These are phyloP conservation scores for Candida krabiensis DNA, from an alignment of 805 yeast species.

Conservation along the genomic window DNA sequence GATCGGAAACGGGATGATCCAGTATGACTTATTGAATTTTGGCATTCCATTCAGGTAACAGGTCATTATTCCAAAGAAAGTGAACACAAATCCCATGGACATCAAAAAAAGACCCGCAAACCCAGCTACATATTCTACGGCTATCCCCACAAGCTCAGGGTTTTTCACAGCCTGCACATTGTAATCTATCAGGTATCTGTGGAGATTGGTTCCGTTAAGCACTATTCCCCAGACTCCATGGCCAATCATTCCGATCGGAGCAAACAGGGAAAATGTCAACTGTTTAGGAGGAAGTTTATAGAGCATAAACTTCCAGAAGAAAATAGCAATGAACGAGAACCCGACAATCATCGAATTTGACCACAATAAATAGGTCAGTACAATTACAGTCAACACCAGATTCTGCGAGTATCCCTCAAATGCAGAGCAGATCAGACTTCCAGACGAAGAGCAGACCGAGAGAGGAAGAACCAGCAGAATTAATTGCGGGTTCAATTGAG, in stretches of 20 bases:
- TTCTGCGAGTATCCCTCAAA: conserved; percentile 37
- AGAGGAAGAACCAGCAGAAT: conserved; percentile 77
- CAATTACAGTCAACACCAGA: conserved; percentile 51
- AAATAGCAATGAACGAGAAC: conserved; percentile 52
- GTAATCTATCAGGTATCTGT: conserved; percentile 12
- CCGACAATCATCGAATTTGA: conserved; percentile 67
- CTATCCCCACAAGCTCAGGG: conserved; percentile 9
- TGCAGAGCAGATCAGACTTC: conserved; percentile 49
- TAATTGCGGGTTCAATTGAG: conserved; percentile 51
- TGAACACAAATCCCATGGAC: conserved; percentile 35
- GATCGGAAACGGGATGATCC: conserved; percentile 86
- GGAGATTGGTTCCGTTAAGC: conserved; percentile 26
- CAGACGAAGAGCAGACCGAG: conserved; percentile 69
- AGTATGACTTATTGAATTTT: conserved; percentile 51
- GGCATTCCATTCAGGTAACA: conserved; percentile 30
- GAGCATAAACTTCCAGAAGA: conserved; percentile 58
- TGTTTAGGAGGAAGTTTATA: conserved; percentile 56
- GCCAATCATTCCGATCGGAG: conserved; percentile 82
- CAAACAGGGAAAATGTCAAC: conserved; percentile 58
- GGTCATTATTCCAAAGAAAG: conserved; percentile 40
- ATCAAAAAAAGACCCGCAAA: conserved; percentile 17
- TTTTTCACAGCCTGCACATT: conserved; percentile 3
- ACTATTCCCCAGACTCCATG: conserved; percentile 75
- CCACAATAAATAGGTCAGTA: conserved; percentile 62
- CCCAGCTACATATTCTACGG: conserved; percentile 12